Base-by-base conservation (phyloP, 495 filamentous ascomycete genomes). In the Xylaria longipes region DNA sequence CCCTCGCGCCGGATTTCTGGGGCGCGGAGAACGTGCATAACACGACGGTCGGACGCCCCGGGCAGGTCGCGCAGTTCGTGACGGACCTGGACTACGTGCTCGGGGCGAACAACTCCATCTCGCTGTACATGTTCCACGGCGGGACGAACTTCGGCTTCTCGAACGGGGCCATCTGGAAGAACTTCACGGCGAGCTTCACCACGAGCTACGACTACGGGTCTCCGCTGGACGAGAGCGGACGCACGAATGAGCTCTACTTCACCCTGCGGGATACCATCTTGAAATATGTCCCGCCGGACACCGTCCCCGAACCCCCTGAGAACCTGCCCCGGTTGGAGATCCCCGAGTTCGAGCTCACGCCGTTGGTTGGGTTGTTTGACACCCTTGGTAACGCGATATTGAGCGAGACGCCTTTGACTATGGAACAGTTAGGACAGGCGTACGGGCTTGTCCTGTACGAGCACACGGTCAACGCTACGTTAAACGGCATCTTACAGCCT, bases 161-260 rank as follows among this genome's bases (percentile, higher is more conserved):
- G 31, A 85, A 83, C 65, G 84, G 84, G 25, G 82, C 82, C 22
- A 72, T 82, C 2, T 85, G 83, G 83, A 75, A 74, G 54, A 77
- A 81, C 57, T 69, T 74, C 14, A 72, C 80, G 35, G 78, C 79
- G 5, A 74, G 72, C 20, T 80, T 84, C 11, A 82, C 79, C 1
- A 83, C 83, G 22, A 84, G 82, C 72, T 86, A 86, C 70, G 83
- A 86, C 69, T 86, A 86, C 43, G 83, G 83, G 41, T 73, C 84
- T 1, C 83, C 84, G 12, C 74, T 85, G 37, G 84, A 86, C 66
- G 83, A 86, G 72, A 85, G 80, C 75, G 84, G 84, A 1, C 78
- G 84, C 1, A 79, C 79, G 11, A 85, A 79, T 46, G 80, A 82
- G 12, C 65, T 85, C 29, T 86, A 85, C 62, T 65, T 70, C 56